Evolutionary conservation across 1,284 basidiomycete species (phyloP).

Genomic region (Spongiforma sp.): DNA sequence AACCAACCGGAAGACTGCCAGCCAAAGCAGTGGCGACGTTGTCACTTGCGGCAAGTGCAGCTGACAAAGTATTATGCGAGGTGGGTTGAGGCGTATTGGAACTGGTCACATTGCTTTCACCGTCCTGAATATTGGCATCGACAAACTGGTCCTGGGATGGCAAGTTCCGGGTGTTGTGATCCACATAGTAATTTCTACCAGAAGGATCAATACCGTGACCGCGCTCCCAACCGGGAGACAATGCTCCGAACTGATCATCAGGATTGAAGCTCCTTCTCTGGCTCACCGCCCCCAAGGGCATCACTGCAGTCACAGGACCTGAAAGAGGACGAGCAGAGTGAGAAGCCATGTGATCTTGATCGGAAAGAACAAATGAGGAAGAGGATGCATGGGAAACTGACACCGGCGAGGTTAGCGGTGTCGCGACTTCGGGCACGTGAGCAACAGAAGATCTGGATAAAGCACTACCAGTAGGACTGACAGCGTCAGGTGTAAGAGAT

Average conservation of each 20-base stretch:
- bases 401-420: slow-evolving; percentile 40
- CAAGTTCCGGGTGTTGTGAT: slow-evolving; percentile 93
- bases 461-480: slow-evolving; percentile 40
- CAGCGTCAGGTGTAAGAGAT: slow-evolving; percentile 53
- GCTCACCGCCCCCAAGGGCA: slow-evolving; percentile 40
- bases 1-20: slow-evolving; percentile 88
- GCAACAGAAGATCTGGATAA: slow-evolving; percentile 61
- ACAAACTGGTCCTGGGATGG: slow-evolving; percentile 61
- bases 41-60: slow-evolving; percentile 53
- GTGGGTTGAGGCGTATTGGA: slow-evolving; percentile 40
- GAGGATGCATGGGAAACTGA: slow-evolving; percentile 43
- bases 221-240: slow-evolving; percentile 91
- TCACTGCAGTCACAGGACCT: slow-evolving; percentile 32
- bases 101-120: slow-evolving; percentile 69
- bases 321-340: slow-evolving; percentile 34
- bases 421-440: slow-evolving; percentile 51
- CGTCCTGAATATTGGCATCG: slow-evolving; percentile 59
- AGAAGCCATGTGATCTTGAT: slow-evolving; percentile 31
- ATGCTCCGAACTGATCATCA: slow-evolving; percentile 81
- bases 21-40: slow-evolving; percentile 77
- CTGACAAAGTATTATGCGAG: slow-evolving; percentile 34
- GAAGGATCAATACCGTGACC: slow-evolving; percentile 93
- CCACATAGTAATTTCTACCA: slow-evolving; percentile 91
- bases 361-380: slow-evolving; percentile 26
- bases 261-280: slow-evolving; percentile 83